Evolutionary conservation across 1,284 basidiomycete genomes (phyloP), one percentile per base, ranked within the genome.

Genomic region (Cryptococcus sp.): DNA sequence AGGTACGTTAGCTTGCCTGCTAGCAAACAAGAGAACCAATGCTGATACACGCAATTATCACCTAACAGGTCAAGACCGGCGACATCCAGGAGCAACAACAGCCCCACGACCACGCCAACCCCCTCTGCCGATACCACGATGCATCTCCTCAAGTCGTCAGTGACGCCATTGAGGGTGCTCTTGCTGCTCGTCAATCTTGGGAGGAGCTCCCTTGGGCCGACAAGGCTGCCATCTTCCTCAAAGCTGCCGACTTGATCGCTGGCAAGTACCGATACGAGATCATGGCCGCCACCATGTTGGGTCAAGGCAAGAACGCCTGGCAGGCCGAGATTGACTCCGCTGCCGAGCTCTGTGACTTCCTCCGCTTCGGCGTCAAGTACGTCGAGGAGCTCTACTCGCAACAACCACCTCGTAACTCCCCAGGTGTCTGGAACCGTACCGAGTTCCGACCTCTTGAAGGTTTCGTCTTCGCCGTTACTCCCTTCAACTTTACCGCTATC

Each of bases 291-390:
- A 98, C 95, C 48, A 97, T 99, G 82, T 83, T 99, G 46, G 95
- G 95, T 15, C 95, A 99, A 81, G 95, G 96, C 53, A 99, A 99
- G 86, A 99, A 98, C 77, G 88, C 86, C 13, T 99, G 95, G 95
- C 95, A 99, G 81, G 96, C 95, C 22, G 95, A 99, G 83, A 99
- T 99, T 64, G 95, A 99, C 79, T 91, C 96, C 52, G 95, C 93
- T 26, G 95, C 96, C 17, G 95, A 98, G 92, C 81, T 96, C 57
- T 79, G 84, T 56, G 95, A 99, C 79, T 99, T 99, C 83, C 86
- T 97, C 79, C 85, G 96, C 62, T 99, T 99, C 73, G 91, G 92
- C 46, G 93, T 94, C 72, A 94, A 96, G 80, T 98, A 89, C 75
- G 93, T 97, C 40, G 92, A 98, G 79, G 90, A 98, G 71, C 82